Evolutionary conservation across 169 alveolate species (phyloP), one percentile per base, ranked within the genome.

Genomic region (Eimeria tenella): DNA sequence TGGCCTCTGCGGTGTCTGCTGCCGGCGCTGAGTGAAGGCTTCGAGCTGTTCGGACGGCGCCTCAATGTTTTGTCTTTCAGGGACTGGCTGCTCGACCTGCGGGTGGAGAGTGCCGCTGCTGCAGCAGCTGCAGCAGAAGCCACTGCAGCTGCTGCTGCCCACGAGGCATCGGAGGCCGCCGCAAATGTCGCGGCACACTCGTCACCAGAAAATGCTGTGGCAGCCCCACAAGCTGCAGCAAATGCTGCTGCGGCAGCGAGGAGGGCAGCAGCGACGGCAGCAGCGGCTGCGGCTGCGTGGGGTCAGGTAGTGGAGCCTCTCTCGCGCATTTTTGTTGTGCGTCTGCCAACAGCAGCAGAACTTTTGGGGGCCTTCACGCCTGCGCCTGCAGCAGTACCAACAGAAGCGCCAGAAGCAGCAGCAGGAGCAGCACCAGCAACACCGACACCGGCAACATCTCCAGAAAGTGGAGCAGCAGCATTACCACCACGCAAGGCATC

Each of bases 1-100:
- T 87, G 93, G 93, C 93, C 93, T 19, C 73, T 87, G 56, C 83
- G 93, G 3, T 19, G 56, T 70, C 56, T 87, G 53, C 93, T 87
- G 25, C 74, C 75, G 13, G 60, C 71, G 17, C 53, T 87, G 3
- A 63, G 74, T 9, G 71, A 17, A 5, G 83, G 93, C 0, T 87
- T 68, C 49, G 19, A 17, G 13, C 58, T 87, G 53, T 65, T 5
- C 55, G 83, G 58, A 19, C 42, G 55, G 19, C 53, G 6, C 31
- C 73, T 87, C 9, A n/a, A 60, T 17, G 10, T 87, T 31, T 55
- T 87, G 17, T 87, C 86, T 17, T 87, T 87, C 70, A 75, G 93
- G n/a, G 93, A 87, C 70, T 50, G 74, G 58, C 52, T 70, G 23
- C 65, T 87, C 19, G 84, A 87, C 25, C 93, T 53, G 55, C 23